These are phyloP conservation scores for Penicillium daleae DNA, from an alignment of 495 filamentous ascomycete species.

Conservation along the genomic window DNA sequence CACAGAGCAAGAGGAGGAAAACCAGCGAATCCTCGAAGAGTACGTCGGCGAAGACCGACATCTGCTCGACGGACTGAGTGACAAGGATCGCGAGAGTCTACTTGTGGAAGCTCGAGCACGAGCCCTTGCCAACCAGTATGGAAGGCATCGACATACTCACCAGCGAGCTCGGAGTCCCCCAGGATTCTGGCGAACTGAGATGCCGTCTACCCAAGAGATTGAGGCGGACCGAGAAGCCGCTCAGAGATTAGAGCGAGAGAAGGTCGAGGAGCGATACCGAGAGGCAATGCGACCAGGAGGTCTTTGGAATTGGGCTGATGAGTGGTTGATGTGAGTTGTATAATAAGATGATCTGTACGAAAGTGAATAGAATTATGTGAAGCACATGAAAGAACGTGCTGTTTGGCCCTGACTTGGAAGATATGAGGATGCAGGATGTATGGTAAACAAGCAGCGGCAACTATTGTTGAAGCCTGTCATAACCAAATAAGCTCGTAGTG, in stretches of 20 bases:
- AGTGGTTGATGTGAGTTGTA: conserved; percentile 44
- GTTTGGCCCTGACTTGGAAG: background rate
- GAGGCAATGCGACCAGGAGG: conserved; percentile 81
- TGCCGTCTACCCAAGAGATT: conserved; percentile 82
- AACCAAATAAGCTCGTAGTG: background rate
- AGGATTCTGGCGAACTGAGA: conserved; percentile 88
- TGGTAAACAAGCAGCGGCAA: background rate
- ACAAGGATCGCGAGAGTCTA: conserved; percentile 55
- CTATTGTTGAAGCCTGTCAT: background rate
- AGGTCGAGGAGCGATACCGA: conserved; percentile 72
- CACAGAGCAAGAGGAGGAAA: conserved; percentile 44
- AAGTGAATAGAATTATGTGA: background rate
- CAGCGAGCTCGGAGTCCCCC: conserved; percentile 72
- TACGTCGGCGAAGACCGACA: conserved; percentile 64
- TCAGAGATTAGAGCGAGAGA: conserved; percentile 56
- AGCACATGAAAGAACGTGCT: background rate
- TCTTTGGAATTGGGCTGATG: conserved; percentile 80
- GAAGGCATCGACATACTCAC: conserved; percentile 77
- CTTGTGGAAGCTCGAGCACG: conserved; percentile 69
- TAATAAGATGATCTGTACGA: background rate
- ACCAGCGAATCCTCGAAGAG: conserved; percentile 62
- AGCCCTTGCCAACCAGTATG: conserved; percentile 69
- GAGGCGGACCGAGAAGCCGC: conserved; percentile 65
- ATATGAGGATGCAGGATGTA: background rate
- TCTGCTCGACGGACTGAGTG: conserved; percentile 47